Conservation (phyloP, 2,329 filamentous ascomycete species). For the Malbranchea zuffiana region DNA sequence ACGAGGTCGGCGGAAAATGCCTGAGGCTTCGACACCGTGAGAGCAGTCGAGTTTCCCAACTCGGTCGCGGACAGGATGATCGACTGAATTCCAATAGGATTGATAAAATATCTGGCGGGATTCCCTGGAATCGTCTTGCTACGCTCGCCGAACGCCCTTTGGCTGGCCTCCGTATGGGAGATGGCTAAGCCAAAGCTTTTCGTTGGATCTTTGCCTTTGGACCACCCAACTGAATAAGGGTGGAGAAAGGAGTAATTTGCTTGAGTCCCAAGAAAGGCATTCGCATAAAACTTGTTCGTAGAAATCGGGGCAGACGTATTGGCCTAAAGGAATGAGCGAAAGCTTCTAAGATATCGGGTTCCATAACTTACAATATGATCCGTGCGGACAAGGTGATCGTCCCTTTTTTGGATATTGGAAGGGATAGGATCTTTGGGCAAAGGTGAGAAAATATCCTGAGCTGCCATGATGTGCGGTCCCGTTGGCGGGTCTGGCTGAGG, state of each 20-base stretch:
- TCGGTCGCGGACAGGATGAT: slow-evolving; percentile 69
- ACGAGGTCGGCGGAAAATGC: slow-evolving; percentile 57
- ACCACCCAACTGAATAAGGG: slow-evolving; percentile 62
- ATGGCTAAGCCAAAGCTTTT: slow-evolving; percentile 67
- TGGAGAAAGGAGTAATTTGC: slow-evolving; percentile 60
- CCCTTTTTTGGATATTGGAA: slow-evolving; percentile 27
- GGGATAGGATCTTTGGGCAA: slow-evolving; percentile 31
- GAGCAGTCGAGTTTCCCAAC: slow-evolving; percentile 49
- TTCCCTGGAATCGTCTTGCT: slow-evolving; percentile 42
- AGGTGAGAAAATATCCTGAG: slow-evolving; percentile 35
- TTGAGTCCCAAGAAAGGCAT: slow-evolving; percentile 68
- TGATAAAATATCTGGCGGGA: slow-evolving; percentile 62
- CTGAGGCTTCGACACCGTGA: slow-evolving; percentile 43
- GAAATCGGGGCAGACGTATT: slow-evolving; percentile 29
- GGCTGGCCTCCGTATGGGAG: slow-evolving; percentile 57
- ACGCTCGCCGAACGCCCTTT: slow-evolving; percentile 55
- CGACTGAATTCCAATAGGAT: slow-evolving; percentile 71
- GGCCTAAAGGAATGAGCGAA: slow-evolving; percentile 19
- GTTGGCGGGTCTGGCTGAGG: too few species aligned
- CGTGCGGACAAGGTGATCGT: slow-evolving; percentile 35
- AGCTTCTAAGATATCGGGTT: neutral
- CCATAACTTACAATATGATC: slow-evolving; percentile 28
- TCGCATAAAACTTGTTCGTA: slow-evolving; percentile 57
- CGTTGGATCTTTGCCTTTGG: slow-evolving; percentile 50
- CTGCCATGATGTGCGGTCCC: slow-evolving; percentile 26